Percentiles rank a stretch among this genome's conserved stretches.
phyloP scores from a whole-genome alignment of 192 early-diverging fungal genomes.

The Pilaira anomala region DNA sequence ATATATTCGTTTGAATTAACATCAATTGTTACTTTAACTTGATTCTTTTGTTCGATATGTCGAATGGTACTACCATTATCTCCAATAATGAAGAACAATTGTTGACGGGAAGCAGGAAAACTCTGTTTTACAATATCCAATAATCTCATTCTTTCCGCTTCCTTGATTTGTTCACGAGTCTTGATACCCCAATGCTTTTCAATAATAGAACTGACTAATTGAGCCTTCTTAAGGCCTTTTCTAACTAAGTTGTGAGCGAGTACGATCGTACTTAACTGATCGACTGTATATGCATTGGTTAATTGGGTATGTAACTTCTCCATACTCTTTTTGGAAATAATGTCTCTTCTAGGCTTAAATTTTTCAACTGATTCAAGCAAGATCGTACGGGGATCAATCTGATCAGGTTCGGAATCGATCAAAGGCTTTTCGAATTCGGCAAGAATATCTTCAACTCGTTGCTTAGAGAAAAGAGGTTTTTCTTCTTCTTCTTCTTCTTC shows the following conservation, averaged over 20 bases:
- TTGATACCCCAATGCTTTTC: slow-evolving; percentile 5
- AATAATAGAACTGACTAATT: not conserved
- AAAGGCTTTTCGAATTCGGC: no score
- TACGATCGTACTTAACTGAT: no score
- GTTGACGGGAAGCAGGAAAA: slow-evolving; percentile 4
- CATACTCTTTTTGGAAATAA: not conserved
- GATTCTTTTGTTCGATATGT: not conserved
- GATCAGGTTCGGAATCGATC: no score
- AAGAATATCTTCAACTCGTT: no score
- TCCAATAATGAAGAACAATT: slow-evolving; percentile 19
- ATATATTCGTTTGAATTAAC: not conserved
- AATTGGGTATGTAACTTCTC: no score
- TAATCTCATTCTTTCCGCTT: not conserved
- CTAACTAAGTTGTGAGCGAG: no score
- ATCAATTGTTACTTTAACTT: slow-evolving; percentile 14
- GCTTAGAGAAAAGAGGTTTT: no score
- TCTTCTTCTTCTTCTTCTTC: no score
- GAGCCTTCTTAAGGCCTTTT: not conserved
- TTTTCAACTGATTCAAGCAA: not conserved
- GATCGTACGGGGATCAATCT: no score
- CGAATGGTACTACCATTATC: slow-evolving; percentile 12
- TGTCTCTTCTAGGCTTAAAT: not conserved
- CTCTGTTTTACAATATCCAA: not conserved
- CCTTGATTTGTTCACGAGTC: not conserved
- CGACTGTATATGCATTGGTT: no score